A percentile compares a stretch with the other conserved stretches of the same genome.
Evolutionary conservation across 495 filamentous ascomycete genomes (phyloP).

Genomic region (Amphirosellinia nigrospora): DNA sequence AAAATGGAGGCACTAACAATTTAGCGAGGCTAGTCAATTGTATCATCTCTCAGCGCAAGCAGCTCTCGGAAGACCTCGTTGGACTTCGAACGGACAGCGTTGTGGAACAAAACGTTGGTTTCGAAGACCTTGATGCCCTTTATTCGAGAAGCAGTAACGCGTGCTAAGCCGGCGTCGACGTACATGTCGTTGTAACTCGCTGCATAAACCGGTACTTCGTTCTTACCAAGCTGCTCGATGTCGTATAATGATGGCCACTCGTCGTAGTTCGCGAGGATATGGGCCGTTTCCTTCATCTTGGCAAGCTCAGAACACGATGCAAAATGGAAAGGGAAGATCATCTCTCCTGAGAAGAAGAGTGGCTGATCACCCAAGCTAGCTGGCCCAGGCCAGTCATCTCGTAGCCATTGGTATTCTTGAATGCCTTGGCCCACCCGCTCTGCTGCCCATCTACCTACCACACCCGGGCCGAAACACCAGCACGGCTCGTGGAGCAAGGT

Average conservation of each 20-base stretch:
- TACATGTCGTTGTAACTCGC: conserved; percentile 97
- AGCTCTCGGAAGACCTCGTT: conserved; percentile 76
- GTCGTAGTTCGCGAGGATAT: conserved; percentile 67
- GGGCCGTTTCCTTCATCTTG: conserved; percentile 66
- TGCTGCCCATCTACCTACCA: conserved; percentile 57
- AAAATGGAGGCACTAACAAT: neutral
- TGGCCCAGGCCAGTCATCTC: conserved; percentile 33
- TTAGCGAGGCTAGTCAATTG: conserved; percentile 61
- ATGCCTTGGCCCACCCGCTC: conserved; percentile 47
- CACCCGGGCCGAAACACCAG: conserved; percentile 67
- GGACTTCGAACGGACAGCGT: conserved; percentile 72
- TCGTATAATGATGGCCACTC: conserved; percentile 84
- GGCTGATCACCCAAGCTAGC: conserved; percentile 54
- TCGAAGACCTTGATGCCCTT: conserved; percentile 78
- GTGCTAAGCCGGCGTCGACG: conserved; percentile 75
- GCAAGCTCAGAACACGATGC: conserved; percentile 74
- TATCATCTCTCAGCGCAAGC: conserved; percentile 74
- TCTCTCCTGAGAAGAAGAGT: conserved; percentile 88
- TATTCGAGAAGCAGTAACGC: conserved; percentile 76
- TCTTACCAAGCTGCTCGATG: conserved; percentile 69
- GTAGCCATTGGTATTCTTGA: conserved; percentile 52
- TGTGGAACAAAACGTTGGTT: conserved; percentile 87
- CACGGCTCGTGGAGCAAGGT: conserved; percentile 83
- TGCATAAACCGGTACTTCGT: conserved; percentile 87
- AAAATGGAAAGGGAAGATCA: conserved; percentile 86